Conservation (phyloP, 768 basidiomycete genomes). For the Kwoniella dejecticola region DNA sequence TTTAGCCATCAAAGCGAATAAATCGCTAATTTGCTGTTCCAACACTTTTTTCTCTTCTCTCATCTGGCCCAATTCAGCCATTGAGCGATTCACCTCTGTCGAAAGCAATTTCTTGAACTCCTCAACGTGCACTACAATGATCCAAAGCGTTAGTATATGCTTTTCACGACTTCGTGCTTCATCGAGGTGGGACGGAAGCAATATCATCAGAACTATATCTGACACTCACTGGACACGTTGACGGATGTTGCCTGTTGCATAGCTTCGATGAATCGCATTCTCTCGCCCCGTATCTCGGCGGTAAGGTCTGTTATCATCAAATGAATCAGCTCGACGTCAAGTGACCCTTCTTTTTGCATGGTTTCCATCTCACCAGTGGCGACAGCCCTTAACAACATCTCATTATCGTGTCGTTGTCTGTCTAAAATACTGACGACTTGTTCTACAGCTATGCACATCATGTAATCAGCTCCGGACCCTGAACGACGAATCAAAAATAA, state of each 20-base stretch:
- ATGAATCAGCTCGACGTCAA: background rate
- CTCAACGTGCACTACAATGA: constrained; percentile 71
- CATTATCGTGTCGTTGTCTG: constrained; percentile 72
- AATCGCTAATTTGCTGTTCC: constrained; percentile 52
- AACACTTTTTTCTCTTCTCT: constrained; percentile 52
- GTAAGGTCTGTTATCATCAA: constrained; percentile 71
- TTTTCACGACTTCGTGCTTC: too few species aligned
- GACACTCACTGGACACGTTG: constrained; percentile 72
- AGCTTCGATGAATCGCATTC: constrained; percentile 85
- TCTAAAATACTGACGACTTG: constrained; percentile 61
- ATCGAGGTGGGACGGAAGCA: background rate
- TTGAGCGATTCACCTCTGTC: constrained; percentile 72
- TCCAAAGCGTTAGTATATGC: background rate
- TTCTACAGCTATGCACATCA: constrained; percentile 39
- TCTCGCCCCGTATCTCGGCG: constrained; percentile 80
- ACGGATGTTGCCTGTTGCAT: constrained; percentile 91
- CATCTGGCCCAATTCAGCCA: constrained; percentile 64
- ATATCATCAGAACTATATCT: too few species aligned
- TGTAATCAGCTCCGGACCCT: background rate
- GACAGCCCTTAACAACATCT: constrained; percentile 67
- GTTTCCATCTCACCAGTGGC: constrained; percentile 63
- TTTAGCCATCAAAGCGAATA: constrained; percentile 54
- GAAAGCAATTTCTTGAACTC: constrained; percentile 81
- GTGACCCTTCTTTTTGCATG: background rate
- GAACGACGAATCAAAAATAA: too few species aligned